Evolutionary conservation across 1,284 basidiomycete genomes (phyloP).

Genomic region (Ustilago trichophora): DNA sequence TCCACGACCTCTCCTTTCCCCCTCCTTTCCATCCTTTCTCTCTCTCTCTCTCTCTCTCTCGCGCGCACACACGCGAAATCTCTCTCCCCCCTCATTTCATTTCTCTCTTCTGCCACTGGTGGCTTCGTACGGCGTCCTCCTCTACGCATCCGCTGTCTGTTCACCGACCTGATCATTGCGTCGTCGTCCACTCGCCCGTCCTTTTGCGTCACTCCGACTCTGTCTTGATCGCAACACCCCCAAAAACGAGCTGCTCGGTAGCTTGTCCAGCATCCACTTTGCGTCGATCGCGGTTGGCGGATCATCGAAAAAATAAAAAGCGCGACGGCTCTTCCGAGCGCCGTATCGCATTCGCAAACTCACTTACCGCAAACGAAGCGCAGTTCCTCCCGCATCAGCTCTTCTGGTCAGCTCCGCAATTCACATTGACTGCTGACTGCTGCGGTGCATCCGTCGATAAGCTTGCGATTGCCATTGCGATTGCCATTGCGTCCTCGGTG

Average conservation of each 20-base stretch:
- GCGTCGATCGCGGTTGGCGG: conserved; percentile 2
- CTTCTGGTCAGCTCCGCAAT: no score
- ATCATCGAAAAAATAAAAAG: neutral
- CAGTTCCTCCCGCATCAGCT: no score
- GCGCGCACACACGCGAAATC: neutral
- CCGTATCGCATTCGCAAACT: no score
- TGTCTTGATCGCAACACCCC: neutral
- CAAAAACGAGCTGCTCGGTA: no score
- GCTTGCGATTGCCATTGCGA: no score
- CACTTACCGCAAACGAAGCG: no score
- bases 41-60: neutral
- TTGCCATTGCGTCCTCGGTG: no score
- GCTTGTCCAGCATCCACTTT: neutral
- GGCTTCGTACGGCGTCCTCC: conserved; percentile 1
- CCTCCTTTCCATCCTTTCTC: neutral
- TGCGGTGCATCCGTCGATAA: no score
- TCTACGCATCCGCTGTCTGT: neutral
- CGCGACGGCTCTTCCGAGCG: no score
- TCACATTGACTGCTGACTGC: no score
- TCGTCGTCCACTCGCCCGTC: neutral
- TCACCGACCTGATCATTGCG: no score
- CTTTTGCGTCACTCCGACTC: no score
- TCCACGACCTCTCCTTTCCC: neutral
- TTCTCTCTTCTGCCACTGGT: conserved; percentile 2
- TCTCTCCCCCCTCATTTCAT: neutral